These are phyloP conservation scores for Allomyces macrogynus DNA, from an alignment of 192 early-diverging fungal genomes.

Conservation along the genomic window DNA sequence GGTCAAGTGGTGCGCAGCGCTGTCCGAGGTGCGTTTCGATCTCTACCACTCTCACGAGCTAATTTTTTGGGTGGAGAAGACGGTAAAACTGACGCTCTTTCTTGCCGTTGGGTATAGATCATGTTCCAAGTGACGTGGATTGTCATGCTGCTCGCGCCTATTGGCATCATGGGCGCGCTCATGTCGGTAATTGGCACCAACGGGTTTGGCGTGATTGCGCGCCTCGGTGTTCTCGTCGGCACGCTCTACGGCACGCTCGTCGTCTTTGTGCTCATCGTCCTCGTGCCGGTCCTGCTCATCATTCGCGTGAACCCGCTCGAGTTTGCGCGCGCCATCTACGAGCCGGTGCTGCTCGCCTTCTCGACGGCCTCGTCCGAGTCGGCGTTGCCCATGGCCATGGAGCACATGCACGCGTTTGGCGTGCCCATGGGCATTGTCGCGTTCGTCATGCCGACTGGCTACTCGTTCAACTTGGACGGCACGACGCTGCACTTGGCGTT, in stretches of 20 bases:
- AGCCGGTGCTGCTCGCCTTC: constrained; percentile 52
- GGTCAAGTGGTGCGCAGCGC: constrained; percentile 26
- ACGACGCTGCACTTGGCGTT: constrained; percentile 50
- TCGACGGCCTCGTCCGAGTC: constrained; percentile 53
- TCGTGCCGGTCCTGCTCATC: constrained; percentile 36
- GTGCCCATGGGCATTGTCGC: constrained; percentile 39
- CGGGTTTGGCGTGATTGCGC: constrained; percentile 30
- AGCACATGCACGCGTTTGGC: constrained; percentile 44
- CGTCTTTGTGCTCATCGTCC: constrained; percentile 31
- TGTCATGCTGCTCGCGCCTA: constrained; percentile 44
- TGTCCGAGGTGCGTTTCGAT: constrained; percentile 11
- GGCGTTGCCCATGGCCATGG: constrained; percentile 45
- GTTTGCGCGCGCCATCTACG: constrained; percentile 24
- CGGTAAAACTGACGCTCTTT: too few relatives aligned
- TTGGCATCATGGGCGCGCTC: constrained; percentile 41
- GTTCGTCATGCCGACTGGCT: constrained; percentile 48
- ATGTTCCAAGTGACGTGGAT: constrained; percentile 44
- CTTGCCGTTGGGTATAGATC: constrained; percentile 3
- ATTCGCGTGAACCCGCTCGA: constrained; percentile 28
- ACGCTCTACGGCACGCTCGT: constrained; percentile 32
- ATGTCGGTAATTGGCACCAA: constrained; percentile 37
- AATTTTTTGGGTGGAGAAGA: too few relatives aligned
- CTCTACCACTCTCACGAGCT: too few relatives aligned
- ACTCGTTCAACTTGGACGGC: constrained; percentile 60
- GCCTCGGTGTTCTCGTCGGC: constrained; percentile 45